Evolutionary conservation across 495 filamentous ascomycete genomes (phyloP).

Genomic region (Aspergillus bridgeri): DNA sequence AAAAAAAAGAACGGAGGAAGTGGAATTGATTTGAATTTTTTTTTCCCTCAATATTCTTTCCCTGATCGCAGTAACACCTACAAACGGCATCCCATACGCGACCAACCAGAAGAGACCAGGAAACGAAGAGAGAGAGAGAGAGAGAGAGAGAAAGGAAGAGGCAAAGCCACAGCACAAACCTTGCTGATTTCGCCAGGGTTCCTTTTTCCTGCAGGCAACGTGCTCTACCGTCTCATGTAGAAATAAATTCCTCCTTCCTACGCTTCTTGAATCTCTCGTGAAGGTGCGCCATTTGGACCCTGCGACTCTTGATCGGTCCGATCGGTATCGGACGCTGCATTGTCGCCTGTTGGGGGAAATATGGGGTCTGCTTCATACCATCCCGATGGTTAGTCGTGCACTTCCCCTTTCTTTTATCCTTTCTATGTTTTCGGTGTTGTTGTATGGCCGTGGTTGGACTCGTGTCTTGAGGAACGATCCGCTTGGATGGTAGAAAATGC

Average conservation of each 20-base stretch:
- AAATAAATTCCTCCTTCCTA: slow-evolving; percentile 9
- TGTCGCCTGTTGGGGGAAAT: slow-evolving; percentile 21
- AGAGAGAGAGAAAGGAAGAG: not conserved
- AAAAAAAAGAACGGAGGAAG: slow-evolving; percentile 4
- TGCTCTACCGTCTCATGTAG: slow-evolving; percentile 20
- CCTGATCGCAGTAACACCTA: slow-evolving; percentile 13
- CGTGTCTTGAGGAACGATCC: not conserved
- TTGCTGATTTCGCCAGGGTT: not conserved
- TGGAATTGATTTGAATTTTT: slow-evolving; percentile 5
- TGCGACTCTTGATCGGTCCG: slow-evolving; percentile 20
- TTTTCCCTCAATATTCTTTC: not conserved
- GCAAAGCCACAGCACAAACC: not conserved
- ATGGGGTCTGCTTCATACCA: slow-evolving; percentile 40
- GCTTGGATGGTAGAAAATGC: not conserved
- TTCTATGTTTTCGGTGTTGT: slow-evolving; percentile 13
- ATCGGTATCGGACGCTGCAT: slow-evolving; percentile 21
- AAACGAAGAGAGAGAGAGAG: not conserved
- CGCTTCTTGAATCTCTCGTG: slow-evolving; percentile 5
- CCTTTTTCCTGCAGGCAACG: slow-evolving; percentile 4
- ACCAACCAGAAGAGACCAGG: not conserved
- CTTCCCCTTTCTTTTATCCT: slow-evolving; percentile 23
- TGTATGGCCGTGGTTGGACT: not conserved
- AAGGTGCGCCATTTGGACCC: slow-evolving; percentile 29
- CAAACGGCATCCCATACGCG: not conserved
- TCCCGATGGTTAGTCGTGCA: slow-evolving; percentile 40